Conservation (phyloP, 208 protist species). For the Leishmania aethiopica region DNA sequence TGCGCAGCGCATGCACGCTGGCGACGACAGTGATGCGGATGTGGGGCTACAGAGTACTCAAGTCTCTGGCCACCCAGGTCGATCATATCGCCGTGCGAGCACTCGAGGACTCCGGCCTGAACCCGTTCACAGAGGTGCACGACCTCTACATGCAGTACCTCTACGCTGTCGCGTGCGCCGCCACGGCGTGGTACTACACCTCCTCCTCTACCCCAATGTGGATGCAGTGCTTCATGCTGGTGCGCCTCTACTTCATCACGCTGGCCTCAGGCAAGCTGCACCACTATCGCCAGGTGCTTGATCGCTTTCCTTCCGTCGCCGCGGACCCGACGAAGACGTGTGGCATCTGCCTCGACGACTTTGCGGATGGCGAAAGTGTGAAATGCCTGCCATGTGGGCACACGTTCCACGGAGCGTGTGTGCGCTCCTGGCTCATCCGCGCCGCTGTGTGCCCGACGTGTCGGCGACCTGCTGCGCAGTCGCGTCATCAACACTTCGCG, state of each 20-base stretch:
- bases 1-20: conserved; percentile 17
- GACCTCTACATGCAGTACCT: conserved; percentile 36
- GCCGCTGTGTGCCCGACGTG: conserved; percentile 69
- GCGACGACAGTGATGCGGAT: conserved; percentile 32
- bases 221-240: conserved; percentile 60
- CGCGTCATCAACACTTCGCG: background rate
- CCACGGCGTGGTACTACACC: conserved; percentile 48
- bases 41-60: conserved; percentile 28
- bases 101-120: conserved; percentile 40
- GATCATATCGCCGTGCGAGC: conserved; percentile 4
- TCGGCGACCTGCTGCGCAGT: conserved; percentile 35
- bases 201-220: conserved; percentile 36
- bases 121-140: conserved; percentile 62
- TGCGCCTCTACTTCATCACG: conserved; percentile 37
- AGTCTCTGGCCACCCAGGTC: conserved; percentile 8
- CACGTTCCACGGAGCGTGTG: conserved; percentile 76
- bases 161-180: conserved; percentile 31
- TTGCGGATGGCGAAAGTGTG: conserved; percentile 39
- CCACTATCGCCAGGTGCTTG: conserved; percentile 51
- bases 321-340: conserved; percentile 45
- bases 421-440: conserved; percentile 77
- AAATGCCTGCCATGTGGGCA: conserved; percentile 82
- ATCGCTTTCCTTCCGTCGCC: conserved; percentile 47
- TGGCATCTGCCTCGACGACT: conserved; percentile 77
- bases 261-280: conserved; percentile 28